These are phyloP conservation scores for Waltergamsia citrina DNA, from an alignment of 2,329 filamentous ascomycete genomes.

Conservation along the genomic window DNA sequence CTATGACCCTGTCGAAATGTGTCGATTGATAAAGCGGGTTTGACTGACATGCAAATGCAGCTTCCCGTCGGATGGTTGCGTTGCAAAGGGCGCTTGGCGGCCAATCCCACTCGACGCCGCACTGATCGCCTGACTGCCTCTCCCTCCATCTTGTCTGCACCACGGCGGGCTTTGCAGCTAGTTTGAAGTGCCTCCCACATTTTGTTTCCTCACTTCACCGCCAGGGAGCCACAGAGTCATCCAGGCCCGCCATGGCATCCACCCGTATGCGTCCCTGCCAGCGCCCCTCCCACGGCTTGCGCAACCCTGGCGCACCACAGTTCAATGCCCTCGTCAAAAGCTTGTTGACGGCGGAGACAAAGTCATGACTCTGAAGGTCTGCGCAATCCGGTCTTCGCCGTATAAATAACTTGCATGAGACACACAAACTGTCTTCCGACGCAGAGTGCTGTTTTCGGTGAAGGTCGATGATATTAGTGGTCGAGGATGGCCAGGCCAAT, in stretches of 20 bases:
- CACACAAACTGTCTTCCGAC: too few species aligned
- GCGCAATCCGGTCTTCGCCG: too few species aligned
- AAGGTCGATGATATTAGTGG: conserved; percentile 6
- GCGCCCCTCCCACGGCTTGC: background rate
- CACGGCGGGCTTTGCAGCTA: background rate
- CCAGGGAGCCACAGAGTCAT: too few species aligned
- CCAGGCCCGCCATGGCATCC: too few species aligned
- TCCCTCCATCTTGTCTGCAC: conserved; percentile 3
- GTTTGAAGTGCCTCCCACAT: background rate
- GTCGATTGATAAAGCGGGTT: too few species aligned
- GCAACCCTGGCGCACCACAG: background rate
- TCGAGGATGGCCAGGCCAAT: conserved; percentile 7
- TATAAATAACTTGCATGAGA: too few species aligned
- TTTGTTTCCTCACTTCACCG: background rate
- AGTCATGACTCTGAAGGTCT: too few species aligned
- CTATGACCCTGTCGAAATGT: too few species aligned
- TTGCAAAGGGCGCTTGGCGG: conserved; percentile 1
- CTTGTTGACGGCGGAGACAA: too few species aligned
- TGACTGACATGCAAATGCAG: conserved; percentile 3
- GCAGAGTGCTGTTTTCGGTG: conserved; percentile 2
- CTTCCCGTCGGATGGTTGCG: conserved; percentile 1
- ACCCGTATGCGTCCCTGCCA: background rate
- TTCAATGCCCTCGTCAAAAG: background rate
- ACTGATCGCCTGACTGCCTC: conserved; percentile 3
- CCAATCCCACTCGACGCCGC: conserved; percentile 3